Evolutionary conservation across 2,329 filamentous ascomycete species (phyloP), one percentile per base, ranked within the genome.

Genomic region (Zopfia rhizophila): DNA sequence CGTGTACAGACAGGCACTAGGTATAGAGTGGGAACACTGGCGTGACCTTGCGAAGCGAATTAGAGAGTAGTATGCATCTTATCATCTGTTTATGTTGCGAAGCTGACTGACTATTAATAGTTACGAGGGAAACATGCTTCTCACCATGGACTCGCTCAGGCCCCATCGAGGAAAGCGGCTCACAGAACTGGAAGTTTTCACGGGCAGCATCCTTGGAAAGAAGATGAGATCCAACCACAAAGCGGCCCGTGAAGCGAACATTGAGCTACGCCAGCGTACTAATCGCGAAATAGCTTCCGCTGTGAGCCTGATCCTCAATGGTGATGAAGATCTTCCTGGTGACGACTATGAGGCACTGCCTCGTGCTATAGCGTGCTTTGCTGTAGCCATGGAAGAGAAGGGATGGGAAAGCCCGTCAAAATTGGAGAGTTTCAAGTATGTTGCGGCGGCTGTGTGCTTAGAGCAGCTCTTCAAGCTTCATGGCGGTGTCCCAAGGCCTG

Each of bases 121-220:
- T 37, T 86, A 85, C 62, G 79, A 84, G 59, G 73, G 78, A 16
- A 75, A 73, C 48, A 68, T 86, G 28, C 44, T 71, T 16, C 69
- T 76, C 24, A 72, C 78, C 33, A 79, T 83, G 73, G 69, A 73
- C 48, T 65, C 60, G 4, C 51, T 65, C 24, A 58, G 57, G 10
- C 51, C 61, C 1, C 60, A 66, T 45, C 65, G 60, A 11, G 57
- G 57, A 13, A 38, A 60, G 10, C 65, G 58, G n/a, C 55, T 70
- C 4, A 63, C 55, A 1, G 66, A 70, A 27, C 57, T 69, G 16
- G 67, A 70, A 45, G 81, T 81, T 31, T 83, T 86, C 60, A 75
- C 78, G 21, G 83, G 83, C 19, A 79, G 75, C 38, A 82, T 85
- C 51, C 72, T 85, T 16, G 81, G 79, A 38, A 78, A 76, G 47